Conservation (phyloP, 2,329 filamentous ascomycete species). For the Chaetomium olivaceum region DNA sequence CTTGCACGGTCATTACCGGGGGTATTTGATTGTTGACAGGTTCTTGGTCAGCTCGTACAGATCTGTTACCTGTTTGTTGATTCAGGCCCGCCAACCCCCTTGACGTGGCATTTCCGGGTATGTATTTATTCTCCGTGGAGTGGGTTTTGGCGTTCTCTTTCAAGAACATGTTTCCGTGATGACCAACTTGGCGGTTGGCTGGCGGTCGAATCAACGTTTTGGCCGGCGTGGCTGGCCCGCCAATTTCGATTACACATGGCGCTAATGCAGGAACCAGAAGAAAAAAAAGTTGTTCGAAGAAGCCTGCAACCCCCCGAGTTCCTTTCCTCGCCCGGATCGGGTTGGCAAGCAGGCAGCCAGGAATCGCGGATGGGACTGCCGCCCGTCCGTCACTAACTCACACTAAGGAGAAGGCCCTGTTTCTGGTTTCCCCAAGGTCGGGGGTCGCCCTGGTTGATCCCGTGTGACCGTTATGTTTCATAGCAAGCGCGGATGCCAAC, state of each 20-base stretch:
- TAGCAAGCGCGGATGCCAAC: background rate
- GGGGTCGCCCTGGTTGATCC: conserved; percentile 3
- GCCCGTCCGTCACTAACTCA: background rate
- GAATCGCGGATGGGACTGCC: background rate
- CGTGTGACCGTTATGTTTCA: conserved; percentile 3
- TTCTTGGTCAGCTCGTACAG: background rate
- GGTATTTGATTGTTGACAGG: background rate
- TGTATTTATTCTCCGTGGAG: background rate
- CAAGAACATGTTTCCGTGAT: background rate
- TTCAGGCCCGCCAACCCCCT: background rate
- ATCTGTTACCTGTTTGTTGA: background rate
- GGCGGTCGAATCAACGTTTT: conserved; percentile 5
- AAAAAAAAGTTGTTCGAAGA: background rate
- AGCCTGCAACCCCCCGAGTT: background rate
- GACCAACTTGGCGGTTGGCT: background rate
- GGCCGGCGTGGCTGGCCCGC: background rate
- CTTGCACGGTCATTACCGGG: conserved; percentile 2
- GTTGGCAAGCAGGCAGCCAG: background rate
- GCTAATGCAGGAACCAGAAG: conserved; percentile 26
- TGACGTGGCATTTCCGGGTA: background rate
- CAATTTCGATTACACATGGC: conserved; percentile 18
- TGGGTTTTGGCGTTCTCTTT: background rate
- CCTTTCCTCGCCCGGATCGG: background rate
- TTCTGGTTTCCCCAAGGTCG: background rate
- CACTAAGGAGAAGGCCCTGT: background rate